Evolutionary conservation across 176 grass and related monocot genomes (phyloP), one percentile per base, ranked within the genome.

Genomic region (Canna indica): DNA sequence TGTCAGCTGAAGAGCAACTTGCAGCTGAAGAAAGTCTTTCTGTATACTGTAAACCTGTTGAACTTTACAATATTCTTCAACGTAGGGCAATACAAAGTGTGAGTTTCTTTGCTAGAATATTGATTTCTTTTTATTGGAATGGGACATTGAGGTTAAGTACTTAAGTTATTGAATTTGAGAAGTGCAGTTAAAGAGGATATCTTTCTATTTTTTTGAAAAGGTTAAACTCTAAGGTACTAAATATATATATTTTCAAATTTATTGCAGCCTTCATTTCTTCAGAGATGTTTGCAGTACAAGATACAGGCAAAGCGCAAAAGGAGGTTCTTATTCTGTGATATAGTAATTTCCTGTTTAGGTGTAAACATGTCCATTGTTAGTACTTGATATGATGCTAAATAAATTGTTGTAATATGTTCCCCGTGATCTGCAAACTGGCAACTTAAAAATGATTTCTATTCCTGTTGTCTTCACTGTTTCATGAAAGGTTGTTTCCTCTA

Each of bases 231-330:
- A 72, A 56, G 56, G 52, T 80, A 17, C 64, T 64, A 81, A 59
- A 64, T 63, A 75, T 22, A 47, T 29, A 50, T 76, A 47, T 36
- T 62, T 68, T 30, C 17, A 1, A 71, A 62, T 76, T 18, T 70
- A 76, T 57, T 91, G 75, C 83, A 96, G 92, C 92, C 92, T 20
- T 70, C 38, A 66, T 89, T 84, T 76, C 88, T 91, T 86, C 88
- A 86, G 78, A 91, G 92, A 87, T 76, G 74, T 58, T 86, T 96
- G 64, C 57, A 36, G 60, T 96, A 96, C 82, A 96, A 83, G 74
- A 88, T 86, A 73, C 74, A 81, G 9, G 85, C 85, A 38, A 91
- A 82, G 72, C 76, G 32, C 17, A 86, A 78, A 82, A 91, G 88
- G 71, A 96, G 92, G 92, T 91, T 86, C 34, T 27, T 33, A 60